Conservation (phyloP, 441 rosid genomes). For the Rhodomyrtus psidioides region DNA sequence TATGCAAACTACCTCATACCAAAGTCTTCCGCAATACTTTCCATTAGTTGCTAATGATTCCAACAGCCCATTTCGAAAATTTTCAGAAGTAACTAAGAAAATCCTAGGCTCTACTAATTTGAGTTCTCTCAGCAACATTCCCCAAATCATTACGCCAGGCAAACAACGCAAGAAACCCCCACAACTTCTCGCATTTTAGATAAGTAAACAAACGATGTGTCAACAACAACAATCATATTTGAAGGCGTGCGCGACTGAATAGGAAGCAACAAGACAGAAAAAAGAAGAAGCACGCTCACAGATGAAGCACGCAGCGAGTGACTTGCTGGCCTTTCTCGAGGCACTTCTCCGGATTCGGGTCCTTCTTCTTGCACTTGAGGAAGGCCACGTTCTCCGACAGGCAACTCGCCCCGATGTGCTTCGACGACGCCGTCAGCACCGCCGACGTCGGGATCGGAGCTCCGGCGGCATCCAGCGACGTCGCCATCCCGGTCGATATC, state of each 20-base stretch:
- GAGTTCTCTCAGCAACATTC: neutral
- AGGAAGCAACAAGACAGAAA: neutral
- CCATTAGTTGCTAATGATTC: neutral
- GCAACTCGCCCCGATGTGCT: conserved; percentile 70
- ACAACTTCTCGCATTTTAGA: neutral
- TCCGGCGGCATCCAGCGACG: conserved; percentile 60
- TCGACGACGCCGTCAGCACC: conserved; percentile 78
- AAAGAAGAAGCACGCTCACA: conserved; percentile 32
- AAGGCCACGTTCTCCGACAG: conserved; percentile 68
- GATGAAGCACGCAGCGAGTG: conserved; percentile 85
- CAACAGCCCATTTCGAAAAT: neutral
- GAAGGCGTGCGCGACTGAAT: fast-evolving
- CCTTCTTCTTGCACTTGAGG: conserved; percentile 92
- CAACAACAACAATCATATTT: neutral
- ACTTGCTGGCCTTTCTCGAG: conserved; percentile 90
- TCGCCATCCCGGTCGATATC: conserved; percentile 38
- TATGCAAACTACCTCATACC: neutral
- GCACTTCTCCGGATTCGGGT: conserved; percentile 95
- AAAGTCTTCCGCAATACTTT: neutral
- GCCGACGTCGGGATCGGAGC: conserved; percentile 92
- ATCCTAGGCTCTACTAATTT: neutral
- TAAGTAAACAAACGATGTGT: neutral
- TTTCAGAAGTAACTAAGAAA: neutral
- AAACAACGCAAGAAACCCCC: fast-evolving
- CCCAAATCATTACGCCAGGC: neutral